phyloP scores from a whole-genome alignment of 2,329 filamentous ascomycete genomes.

The Trichoderma sp. region DNA sequence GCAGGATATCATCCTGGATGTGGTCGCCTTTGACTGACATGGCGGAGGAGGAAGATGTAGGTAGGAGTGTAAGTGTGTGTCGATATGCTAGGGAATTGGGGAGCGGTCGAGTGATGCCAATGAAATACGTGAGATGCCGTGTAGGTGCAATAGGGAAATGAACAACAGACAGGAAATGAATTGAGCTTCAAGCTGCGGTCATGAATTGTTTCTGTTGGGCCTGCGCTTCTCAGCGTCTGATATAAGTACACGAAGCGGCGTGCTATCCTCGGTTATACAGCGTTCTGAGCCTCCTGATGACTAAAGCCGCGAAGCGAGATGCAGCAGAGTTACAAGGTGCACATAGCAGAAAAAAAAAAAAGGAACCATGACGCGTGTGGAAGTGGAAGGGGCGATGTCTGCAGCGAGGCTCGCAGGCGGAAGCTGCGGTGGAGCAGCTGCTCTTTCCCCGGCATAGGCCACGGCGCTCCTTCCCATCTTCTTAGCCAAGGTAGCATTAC shows the following conservation, averaged over 20 bases:
- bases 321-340: background rate
- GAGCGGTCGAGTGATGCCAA: background rate
- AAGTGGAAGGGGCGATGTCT: background rate
- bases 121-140: background rate
- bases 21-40: constrained; percentile 31
- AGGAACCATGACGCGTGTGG: background rate
- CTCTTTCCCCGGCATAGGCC: background rate
- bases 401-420: background rate
- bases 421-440: constrained; percentile 17
- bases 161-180: background rate
- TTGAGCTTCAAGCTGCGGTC: background rate
- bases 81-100: background rate
- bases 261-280: constrained; percentile 11
- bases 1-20: constrained; percentile 54
- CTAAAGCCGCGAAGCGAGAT: background rate
- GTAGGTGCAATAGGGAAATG: background rate
- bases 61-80: background rate
- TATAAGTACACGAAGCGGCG: constrained; percentile 1
- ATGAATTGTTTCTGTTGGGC: background rate
- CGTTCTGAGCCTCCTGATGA: background rate
- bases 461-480: background rate
- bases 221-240: background rate
- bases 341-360: background rate
- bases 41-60: constrained; percentile 16
- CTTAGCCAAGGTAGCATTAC: too few species aligned